phyloP scores from a whole-genome alignment of 2,329 filamentous ascomycete species.

The Camptophora hylomeconis region DNA sequence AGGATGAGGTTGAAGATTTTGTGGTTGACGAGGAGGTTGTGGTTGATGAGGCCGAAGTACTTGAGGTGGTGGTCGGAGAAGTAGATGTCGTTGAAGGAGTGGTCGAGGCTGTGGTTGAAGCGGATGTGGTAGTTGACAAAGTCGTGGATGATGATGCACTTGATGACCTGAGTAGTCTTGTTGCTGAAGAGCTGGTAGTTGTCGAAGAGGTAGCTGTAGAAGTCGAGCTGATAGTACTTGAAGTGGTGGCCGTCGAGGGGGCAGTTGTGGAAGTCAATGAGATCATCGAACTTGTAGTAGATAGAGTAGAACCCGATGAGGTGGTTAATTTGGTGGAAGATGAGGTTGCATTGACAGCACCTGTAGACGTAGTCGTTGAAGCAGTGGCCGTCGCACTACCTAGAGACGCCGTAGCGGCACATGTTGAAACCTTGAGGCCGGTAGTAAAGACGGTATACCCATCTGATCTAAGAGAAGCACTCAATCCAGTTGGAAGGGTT shows the following conservation, averaged over 20 bases:
- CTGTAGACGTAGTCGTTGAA: neutral
- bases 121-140: no score
- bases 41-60: no score
- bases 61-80: no score
- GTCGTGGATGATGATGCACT: no score
- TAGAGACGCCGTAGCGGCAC: neutral
- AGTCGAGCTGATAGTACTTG: neutral
- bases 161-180: no score
- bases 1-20: no score
- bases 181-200: no score
- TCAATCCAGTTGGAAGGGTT: conserved; percentile 25
- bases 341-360: neutral
- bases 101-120: no score
- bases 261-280: neutral
- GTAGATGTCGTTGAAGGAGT: no score
- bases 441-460: neutral
- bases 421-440: neutral
- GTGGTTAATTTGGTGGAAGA: neutral
- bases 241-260: neutral
- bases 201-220: neutral
- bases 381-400: neutral
- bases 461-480: neutral
- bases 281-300: neutral
- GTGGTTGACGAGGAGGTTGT: no score
- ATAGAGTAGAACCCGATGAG: neutral